phyloP scores from a whole-genome alignment of 2,329 filamentous ascomycete species.

The Didymella glomerata region DNA sequence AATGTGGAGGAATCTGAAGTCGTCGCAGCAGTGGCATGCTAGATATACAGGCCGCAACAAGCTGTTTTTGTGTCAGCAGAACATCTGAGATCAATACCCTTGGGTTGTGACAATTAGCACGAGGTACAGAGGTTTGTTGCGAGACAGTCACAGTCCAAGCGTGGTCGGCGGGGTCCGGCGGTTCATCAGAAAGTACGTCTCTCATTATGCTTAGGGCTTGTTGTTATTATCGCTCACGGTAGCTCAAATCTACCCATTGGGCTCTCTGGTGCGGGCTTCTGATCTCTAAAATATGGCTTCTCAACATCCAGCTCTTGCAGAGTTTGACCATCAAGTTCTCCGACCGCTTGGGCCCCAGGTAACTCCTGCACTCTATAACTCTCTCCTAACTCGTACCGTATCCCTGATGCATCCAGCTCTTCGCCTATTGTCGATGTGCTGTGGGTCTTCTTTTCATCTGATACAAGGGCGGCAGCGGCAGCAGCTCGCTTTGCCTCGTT shows the following conservation, averaged over 20 bases:
- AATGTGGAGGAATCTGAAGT: background rate
- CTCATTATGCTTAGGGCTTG: background rate
- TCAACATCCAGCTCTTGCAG: constrained; percentile 15
- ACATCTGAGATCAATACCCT: background rate
- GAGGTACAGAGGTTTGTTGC: background rate
- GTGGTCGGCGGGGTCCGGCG: background rate
- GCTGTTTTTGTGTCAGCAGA: background rate
- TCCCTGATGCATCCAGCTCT: constrained; percentile 20
- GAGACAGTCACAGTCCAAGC: background rate
- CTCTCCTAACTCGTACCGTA: constrained; percentile 20
- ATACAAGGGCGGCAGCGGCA: background rate
- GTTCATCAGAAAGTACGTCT: background rate
- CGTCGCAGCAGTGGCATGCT: too few species aligned
- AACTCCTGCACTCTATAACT: constrained; percentile 19
- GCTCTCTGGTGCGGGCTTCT: constrained; percentile 15
- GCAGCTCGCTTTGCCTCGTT: constrained; percentile 26
- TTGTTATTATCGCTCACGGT: constrained; percentile 1
- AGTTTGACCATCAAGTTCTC: constrained; percentile 11
- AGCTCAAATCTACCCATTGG: constrained; percentile 17
- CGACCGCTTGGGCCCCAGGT: background rate
- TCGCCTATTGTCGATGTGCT: constrained; percentile 20
- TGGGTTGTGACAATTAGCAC: background rate
- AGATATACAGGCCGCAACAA: background rate
- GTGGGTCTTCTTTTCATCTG: constrained; percentile 8
- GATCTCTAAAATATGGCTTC: constrained; percentile 14